Evolutionary conservation across 2,329 filamentous ascomycete genomes (phyloP), one percentile per base, ranked within the genome.

Genomic region (Aspergillus ochraceoroseus): DNA sequence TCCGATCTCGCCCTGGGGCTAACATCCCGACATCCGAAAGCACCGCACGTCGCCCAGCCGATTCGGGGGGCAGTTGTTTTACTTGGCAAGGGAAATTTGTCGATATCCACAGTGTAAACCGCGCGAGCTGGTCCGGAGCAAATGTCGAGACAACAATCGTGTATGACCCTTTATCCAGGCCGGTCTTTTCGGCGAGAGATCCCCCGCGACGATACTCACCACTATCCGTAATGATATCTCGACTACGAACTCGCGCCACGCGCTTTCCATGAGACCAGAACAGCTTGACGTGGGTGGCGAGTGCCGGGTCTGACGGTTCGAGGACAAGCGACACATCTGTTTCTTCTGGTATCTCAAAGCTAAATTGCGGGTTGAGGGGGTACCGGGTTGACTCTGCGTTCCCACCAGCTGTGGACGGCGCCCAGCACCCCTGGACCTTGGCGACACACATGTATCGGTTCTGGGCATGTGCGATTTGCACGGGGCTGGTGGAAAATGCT

Each of bases 91-190:
- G 58, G 5, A 60, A 55, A 14, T 75, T 78, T 22, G 83, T 82
- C 32, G 82, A 80, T n/a, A 95, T 73, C 41, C 80, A 78, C 6
- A 98, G 71, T 0, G 74, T 78, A 57, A 94, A 96, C 33, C 74
- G 73, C 3, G 84, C 85, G 1, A 79, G 70, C 57, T 94, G 86
- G 6, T 83, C 83, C 0, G 83, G 75, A 48, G 94, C 87, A 61
- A 94, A 96, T 0, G 90, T 94, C 2, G 87, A 95, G 59, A 85
- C 90, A 5, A 95, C 83, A 41, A 95, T 74, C 0, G 87, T 95
- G 63, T 96, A 98, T 0, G 73, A 73, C 0, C 90, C 90, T 1
- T 78, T 68, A 26, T 81, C 79, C 12, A 95, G 67, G 13, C 69
- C 56, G 55, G 62, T 51, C 5, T 77, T 67, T 47, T 85, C 77